These are phyloP conservation scores for Trichoderma sp. DNA, from an alignment of 2,329 filamentous ascomycete genomes.

Conservation along the genomic window DNA sequence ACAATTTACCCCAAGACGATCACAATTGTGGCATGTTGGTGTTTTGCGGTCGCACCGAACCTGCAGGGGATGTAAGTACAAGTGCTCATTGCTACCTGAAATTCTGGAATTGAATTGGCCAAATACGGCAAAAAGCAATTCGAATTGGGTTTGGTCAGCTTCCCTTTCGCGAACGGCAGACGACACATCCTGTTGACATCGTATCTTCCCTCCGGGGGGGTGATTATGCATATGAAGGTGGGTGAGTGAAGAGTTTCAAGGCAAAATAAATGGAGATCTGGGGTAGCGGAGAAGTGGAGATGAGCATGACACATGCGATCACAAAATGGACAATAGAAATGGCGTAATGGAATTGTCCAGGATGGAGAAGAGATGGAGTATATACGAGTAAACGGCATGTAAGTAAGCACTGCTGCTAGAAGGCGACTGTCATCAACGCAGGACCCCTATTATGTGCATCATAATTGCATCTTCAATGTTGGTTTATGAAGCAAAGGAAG, in stretches of 20 bases:
- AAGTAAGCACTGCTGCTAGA: neutral
- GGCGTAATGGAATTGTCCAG: slow-evolving; percentile 8
- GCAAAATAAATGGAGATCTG: slow-evolving; percentile 15
- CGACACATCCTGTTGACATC: slow-evolving; percentile 17
- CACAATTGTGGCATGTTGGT: slow-evolving; percentile 11
- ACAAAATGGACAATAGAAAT: neutral
- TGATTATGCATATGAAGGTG: slow-evolving; percentile 8
- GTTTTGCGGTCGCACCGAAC: slow-evolving; percentile 16
- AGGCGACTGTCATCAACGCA: neutral
- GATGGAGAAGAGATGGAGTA: neutral
- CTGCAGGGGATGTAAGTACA: slow-evolving; percentile 6
- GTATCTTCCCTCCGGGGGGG: neutral
- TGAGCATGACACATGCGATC: neutral
- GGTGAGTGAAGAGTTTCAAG: slow-evolving; percentile 11
- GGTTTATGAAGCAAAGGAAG: neutral
- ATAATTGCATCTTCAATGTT: neutral
- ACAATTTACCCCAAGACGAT: slow-evolving; percentile 11
- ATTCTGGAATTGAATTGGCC: neutral
- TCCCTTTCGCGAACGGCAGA: slow-evolving; percentile 16
- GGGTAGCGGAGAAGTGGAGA: slow-evolving; percentile 19
- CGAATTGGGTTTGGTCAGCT: neutral
- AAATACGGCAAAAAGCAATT: neutral
- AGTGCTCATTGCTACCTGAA: neutral
- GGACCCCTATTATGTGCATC: neutral
- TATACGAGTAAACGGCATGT: neutral